Conservation (phyloP, 176 grass and related monocot species). For the barley (Hordeum vulgare) region MorexV3_pseudomolecules_assembly NC_058522.1:3633537-3634036, state of each 20-base stretch:
- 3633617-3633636: too few relatives aligned
- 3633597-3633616: background rate
- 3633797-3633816: background rate
- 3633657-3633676: background rate
- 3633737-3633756: background rate
- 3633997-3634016: conserved; percentile 69
- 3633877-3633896: conserved; percentile 65
- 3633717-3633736: background rate
- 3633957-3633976: conserved; percentile 55
- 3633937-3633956: conserved; percentile 70
- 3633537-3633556: background rate
- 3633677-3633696: background rate
- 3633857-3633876: conserved; percentile 62
- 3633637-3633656: background rate
- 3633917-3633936: conserved; percentile 68
- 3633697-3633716: background rate
- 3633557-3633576: background rate
- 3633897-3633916: conserved; percentile 77
- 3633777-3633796: background rate
- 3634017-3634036: conserved; percentile 71
- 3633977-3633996: conserved; percentile 87
- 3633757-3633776: background rate
- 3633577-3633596: background rate
- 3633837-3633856: conserved; percentile 81
- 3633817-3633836: conserved; percentile 84